These are phyloP conservation scores for Adansonia gregorii DNA, from an alignment of 441 rosid species.

Conservation along the genomic window DNA sequence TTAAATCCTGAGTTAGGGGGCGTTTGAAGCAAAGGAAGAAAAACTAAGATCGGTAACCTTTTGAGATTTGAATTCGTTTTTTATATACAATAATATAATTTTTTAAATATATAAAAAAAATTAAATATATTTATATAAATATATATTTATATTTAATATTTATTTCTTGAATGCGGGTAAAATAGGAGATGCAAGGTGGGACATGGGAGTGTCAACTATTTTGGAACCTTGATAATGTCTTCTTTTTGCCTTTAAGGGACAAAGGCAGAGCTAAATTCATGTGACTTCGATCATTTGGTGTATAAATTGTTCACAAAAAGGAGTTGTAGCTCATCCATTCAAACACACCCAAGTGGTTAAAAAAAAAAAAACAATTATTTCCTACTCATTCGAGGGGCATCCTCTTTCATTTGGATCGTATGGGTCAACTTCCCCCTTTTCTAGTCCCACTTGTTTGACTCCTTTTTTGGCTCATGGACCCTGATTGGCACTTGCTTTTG, in stretches of 20 bases:
- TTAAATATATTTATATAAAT: no score
- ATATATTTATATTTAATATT: no score
- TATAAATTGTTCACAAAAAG: constrained; percentile 25
- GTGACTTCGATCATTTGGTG: constrained; percentile 26
- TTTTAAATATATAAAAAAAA: no score
- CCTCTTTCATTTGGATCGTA: constrained; percentile 30
- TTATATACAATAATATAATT: no score
- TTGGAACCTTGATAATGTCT: constrained; percentile 39
- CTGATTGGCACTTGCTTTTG: constrained; percentile 15
- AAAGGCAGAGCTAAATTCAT: constrained; percentile 22
- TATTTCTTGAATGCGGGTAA: no score
- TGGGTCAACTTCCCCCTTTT: constrained; percentile 39
- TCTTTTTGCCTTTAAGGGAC: constrained; percentile 31
- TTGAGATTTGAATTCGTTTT: not conserved
- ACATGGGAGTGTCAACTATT: constrained; percentile 33
- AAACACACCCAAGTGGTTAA: constrained; percentile 29
- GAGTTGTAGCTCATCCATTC: constrained; percentile 22
- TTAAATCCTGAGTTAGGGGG: not conserved
- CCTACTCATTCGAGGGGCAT: constrained; percentile 49
- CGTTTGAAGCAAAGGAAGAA: not conserved
- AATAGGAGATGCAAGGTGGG: not conserved
- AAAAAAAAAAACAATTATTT: constrained; percentile 44
- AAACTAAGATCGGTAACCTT: not conserved
- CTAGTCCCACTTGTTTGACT: constrained; percentile 41
- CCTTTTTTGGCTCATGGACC: constrained; percentile 33